phyloP scores from a whole-genome alignment of 139 green algal genomes.

The Micromonas pusilla region DNA sequence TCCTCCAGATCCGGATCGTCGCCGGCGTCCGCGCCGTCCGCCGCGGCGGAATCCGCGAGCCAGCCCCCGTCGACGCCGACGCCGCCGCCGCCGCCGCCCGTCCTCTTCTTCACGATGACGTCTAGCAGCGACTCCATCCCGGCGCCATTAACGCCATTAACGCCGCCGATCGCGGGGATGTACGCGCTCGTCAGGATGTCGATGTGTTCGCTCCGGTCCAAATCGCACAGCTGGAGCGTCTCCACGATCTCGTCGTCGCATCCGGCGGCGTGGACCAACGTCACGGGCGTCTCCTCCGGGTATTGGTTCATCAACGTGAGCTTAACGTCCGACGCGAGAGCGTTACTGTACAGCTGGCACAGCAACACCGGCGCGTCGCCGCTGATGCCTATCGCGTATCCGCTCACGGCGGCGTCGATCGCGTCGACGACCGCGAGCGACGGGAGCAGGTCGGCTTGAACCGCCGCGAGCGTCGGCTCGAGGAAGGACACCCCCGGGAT shows the following conservation, averaged over 20 bases:
- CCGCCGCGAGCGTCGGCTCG: slow-evolving; percentile 7
- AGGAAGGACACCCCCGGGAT: background rate
- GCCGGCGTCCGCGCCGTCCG: background rate
- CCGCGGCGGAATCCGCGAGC: too few species aligned
- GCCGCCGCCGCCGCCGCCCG: too few species aligned
- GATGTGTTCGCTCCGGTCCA: background rate
- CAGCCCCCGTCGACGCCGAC: background rate
- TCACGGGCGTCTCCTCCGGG: background rate
- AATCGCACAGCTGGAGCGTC: background rate
- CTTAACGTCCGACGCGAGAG: background rate
- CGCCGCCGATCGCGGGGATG: background rate
- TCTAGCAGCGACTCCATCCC: background rate
- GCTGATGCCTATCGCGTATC: background rate
- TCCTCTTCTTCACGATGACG: too few species aligned
- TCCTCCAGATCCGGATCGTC: background rate
- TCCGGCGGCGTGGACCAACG: background rate
- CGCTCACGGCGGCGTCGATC: background rate
- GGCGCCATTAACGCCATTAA: background rate
- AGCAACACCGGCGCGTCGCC: background rate
- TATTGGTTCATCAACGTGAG: background rate
- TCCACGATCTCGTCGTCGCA: background rate
- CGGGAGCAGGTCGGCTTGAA: background rate
- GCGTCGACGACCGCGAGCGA: background rate
- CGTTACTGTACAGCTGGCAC: background rate
- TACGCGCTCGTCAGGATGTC: slow-evolving; percentile 2